These are phyloP conservation scores for Penicillium desertorum DNA, from an alignment of 495 filamentous ascomycete species.

Conservation along the genomic window DNA sequence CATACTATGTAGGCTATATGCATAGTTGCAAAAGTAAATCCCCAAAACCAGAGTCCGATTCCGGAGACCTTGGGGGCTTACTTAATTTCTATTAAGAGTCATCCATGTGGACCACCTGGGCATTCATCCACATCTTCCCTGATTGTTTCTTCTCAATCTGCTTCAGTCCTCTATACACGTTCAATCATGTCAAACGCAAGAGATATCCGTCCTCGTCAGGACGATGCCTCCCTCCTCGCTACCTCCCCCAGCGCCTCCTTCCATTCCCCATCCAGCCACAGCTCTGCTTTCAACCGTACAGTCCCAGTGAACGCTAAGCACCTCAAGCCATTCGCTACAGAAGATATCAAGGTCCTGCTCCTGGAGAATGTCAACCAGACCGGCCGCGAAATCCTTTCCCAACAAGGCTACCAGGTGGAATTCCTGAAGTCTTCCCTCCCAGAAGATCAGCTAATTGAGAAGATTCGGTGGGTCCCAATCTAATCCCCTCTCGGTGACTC, in stretches of 20 bases:
- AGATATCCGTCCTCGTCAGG: slow-evolving; percentile 38
- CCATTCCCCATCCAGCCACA: slow-evolving; percentile 58
- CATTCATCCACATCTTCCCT: slow-evolving; percentile 8
- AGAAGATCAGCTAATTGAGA: slow-evolving; percentile 93
- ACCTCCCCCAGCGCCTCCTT: slow-evolving; percentile 66
- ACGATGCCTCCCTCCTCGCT: slow-evolving; percentile 47
- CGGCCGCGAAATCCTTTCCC: slow-evolving; percentile 73
- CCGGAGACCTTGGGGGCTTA: slow-evolving; percentile 31
- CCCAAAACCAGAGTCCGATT: slow-evolving; percentile 22
- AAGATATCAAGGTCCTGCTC: slow-evolving; percentile 93
- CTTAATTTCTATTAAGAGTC: slow-evolving; percentile 23
- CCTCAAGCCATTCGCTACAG: slow-evolving; percentile 91
- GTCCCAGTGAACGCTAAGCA: slow-evolving; percentile 61
- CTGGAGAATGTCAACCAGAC: slow-evolving; percentile 95
- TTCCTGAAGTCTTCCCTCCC: slow-evolving; percentile 82
- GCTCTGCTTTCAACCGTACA: slow-evolving; percentile 33
- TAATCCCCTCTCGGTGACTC: slow-evolving; percentile 7
- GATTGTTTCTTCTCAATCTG: not conserved
- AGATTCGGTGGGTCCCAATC: slow-evolving; percentile 68
- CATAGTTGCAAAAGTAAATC: not conserved
- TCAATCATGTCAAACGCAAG: slow-evolving; percentile 25
- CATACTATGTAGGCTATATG: not conserved
- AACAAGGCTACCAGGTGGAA: slow-evolving; percentile 96
- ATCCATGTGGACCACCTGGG: not conserved
- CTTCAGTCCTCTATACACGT: not conserved